Evolutionary conservation across 2,329 filamentous ascomycete species (phyloP).

Genomic region (Paraphaeosphaeria minitans): DNA sequence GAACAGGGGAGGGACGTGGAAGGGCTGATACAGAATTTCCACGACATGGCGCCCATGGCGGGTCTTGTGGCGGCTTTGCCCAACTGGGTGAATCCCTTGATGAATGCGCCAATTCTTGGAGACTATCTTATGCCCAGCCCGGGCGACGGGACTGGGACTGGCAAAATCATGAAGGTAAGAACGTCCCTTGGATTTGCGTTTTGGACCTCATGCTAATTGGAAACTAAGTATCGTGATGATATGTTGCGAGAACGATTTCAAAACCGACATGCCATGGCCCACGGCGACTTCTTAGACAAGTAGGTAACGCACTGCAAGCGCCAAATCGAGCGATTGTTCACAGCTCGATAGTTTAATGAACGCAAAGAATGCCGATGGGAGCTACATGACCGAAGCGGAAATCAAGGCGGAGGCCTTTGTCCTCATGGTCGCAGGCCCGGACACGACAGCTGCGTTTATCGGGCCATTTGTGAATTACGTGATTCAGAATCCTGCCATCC

Average conservation of each 20-base stretch:
- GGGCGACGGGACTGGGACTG: neutral
- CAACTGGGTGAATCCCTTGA: neutral
- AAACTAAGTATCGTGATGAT: neutral
- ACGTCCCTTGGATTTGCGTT: no score
- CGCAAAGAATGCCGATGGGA: conserved; percentile 1
- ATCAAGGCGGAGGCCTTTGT: conserved; percentile 2
- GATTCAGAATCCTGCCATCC: neutral
- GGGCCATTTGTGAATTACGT: neutral
- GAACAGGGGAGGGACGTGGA: neutral
- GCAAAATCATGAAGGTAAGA: neutral
- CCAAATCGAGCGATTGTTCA: no score
- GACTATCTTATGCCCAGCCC: conserved; percentile 3
- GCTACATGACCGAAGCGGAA: conserved; percentile 1
- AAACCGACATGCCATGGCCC: neutral
- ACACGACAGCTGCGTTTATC: conserved; percentile 2
- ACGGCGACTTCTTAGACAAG: conserved; percentile 8
- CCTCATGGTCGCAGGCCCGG: conserved; percentile 1
- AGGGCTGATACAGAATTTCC: neutral
- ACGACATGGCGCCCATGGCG: conserved; percentile 2
- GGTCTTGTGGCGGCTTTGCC: neutral
- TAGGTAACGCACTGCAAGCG: no score
- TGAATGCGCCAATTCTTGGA: conserved; percentile 5
- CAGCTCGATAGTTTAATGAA: conserved; percentile 1
- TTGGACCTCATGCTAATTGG: no score
- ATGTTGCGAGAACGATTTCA: neutral